Percentiles rank a stretch among this genome's conserved stretches.
Conservation (phyloP, 768 basidiomycete genomes). For the Leccinellum rugosiceps region DNA sequence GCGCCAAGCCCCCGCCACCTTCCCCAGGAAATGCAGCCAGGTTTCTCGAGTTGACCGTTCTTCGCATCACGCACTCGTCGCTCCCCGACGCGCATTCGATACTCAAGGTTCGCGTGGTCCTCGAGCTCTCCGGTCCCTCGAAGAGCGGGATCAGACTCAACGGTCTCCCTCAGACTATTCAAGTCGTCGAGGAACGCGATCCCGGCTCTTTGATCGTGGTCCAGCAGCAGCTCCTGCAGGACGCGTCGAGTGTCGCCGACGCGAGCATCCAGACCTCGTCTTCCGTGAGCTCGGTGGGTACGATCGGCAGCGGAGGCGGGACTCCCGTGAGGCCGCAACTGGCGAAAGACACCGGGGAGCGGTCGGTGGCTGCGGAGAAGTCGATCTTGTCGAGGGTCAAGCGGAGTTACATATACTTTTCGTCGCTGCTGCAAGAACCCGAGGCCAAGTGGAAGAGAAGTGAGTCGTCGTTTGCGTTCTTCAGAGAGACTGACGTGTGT, state of each 20-base stretch:
- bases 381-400: constrained; percentile 82
- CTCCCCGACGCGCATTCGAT: constrained; percentile 73
- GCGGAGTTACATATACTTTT: constrained; percentile 97
- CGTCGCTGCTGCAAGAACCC: constrained; percentile 93
- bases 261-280: constrained; percentile 67
- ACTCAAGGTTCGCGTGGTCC: constrained; percentile 72
- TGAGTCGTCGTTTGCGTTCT: constrained; percentile 36
- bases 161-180: constrained; percentile 70
- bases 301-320: constrained; percentile 36
- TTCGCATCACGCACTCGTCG: constrained; percentile 70
- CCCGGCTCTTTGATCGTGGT: constrained; percentile 44
- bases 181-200: constrained; percentile 64
- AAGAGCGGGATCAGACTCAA: constrained; percentile 77
- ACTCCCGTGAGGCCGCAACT: constrained; percentile 32
- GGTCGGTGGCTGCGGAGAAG: constrained; percentile 63
- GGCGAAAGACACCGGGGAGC: constrained; percentile 42
- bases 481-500: neutral
- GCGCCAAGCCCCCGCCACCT: constrained; percentile 35
- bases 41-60: constrained; percentile 49
- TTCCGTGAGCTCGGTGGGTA: constrained; percentile 51
- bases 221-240: constrained; percentile 57
- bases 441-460: constrained; percentile 96
- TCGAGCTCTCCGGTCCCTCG: constrained; percentile 77
- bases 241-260: constrained; percentile 65
- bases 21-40: constrained; percentile 32